Evolutionary conservation across 1,284 basidiomycete species (phyloP).

Genomic region (Athelia psychrophila): DNA sequence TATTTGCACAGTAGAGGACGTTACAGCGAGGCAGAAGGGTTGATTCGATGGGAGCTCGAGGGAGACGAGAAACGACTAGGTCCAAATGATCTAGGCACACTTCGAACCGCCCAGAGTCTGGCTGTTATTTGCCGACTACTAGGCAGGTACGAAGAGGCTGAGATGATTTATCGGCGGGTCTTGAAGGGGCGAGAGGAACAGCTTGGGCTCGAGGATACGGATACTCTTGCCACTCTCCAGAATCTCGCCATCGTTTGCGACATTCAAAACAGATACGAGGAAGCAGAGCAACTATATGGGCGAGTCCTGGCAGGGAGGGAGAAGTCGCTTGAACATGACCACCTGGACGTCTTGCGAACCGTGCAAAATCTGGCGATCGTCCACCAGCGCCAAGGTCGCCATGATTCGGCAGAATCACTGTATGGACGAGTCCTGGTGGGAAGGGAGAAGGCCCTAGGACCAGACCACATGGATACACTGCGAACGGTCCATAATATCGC

Average conservation of each 20-base stretch:
- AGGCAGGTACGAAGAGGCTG: not conserved
- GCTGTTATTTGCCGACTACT: not conserved
- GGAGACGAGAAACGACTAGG: not conserved
- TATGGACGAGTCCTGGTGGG: not conserved
- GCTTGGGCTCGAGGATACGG: not conserved
- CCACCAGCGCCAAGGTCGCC: not conserved
- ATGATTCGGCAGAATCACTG: not conserved
- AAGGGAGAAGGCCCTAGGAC: not conserved
- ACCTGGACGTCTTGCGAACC: not conserved
- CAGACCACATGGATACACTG: not conserved
- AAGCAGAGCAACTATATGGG: not conserved
- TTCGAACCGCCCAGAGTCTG: not conserved
- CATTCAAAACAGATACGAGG: not conserved
- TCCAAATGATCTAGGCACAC: not conserved
- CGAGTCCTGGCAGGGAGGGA: not conserved
- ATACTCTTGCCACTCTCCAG: not conserved
- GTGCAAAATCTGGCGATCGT: not conserved
- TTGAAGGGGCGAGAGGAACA: not conserved
- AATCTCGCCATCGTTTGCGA: not conserved
- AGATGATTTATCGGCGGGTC: not conserved
- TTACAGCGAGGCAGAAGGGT: not conserved
- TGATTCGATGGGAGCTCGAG: not conserved
- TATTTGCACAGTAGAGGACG: not conserved
- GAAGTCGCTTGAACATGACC: not conserved
- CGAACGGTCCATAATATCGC: not conserved